Percentiles rank a stretch among this genome's conserved stretches.
These are phyloP conservation scores for Roridomyces roridus DNA, from an alignment of 768 basidiomycete species.

Conservation along the genomic window DNA sequence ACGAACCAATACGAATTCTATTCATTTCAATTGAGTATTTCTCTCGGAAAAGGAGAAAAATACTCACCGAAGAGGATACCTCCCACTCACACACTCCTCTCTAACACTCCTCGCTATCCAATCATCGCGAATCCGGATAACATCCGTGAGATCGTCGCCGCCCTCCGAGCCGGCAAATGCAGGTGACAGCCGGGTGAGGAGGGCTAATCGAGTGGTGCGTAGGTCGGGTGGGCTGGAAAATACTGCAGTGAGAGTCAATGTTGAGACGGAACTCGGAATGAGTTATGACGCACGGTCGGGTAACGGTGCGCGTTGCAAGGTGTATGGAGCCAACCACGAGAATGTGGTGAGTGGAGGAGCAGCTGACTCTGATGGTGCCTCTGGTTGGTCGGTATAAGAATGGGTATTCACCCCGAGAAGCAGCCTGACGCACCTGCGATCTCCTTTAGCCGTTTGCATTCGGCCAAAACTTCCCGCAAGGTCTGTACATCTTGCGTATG, in stretches of 20 bases:
- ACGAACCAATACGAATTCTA: slow-evolving; percentile 77
- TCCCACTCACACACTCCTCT: slow-evolving; percentile 39
- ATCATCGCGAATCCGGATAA: slow-evolving; percentile 62
- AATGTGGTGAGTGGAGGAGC: slow-evolving; percentile 43
- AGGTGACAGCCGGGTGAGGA: slow-evolving; percentile 61
- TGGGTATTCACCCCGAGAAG: not conserved
- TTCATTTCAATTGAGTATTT: not conserved
- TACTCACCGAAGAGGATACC: slow-evolving; percentile 38
- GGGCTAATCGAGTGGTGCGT: slow-evolving; percentile 51
- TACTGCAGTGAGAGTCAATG: slow-evolving; percentile 37
- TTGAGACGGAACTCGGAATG: not conserved
- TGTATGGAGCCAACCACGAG: slow-evolving; percentile 54
- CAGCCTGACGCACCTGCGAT: slow-evolving; percentile 44
- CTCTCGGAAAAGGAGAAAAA: not conserved
- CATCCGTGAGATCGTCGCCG: slow-evolving; percentile 66
- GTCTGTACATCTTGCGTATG: slow-evolving; percentile 53
- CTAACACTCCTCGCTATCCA: slow-evolving; percentile 62
- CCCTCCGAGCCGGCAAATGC: slow-evolving; percentile 67
- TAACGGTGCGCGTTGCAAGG: slow-evolving; percentile 31
- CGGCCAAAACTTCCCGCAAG: slow-evolving; percentile 53
- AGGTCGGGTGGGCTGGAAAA: slow-evolving; percentile 59
- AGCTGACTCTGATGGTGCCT: too few species aligned
- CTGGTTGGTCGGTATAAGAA: too few species aligned
- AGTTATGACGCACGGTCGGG: slow-evolving; percentile 34
- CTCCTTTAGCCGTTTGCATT: slow-evolving; percentile 64